These are phyloP conservation scores for Alternaria novae-zelandiae DNA, from an alignment of 2,329 filamentous ascomycete genomes.

Conservation along the genomic window DNA sequence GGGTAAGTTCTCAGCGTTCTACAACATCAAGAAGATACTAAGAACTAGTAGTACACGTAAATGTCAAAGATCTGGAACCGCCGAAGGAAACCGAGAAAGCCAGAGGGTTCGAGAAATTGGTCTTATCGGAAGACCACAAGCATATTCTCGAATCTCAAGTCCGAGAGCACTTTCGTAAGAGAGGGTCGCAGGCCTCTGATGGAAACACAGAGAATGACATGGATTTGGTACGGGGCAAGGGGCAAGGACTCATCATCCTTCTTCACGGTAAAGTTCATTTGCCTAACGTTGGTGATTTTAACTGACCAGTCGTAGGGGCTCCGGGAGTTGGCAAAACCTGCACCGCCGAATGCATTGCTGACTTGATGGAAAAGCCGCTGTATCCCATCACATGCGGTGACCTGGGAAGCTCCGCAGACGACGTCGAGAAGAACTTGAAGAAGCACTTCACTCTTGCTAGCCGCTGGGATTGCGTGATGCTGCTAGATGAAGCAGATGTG, in stretches of 20 bases:
- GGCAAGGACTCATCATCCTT: background rate
- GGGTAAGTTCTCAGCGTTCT: too few species aligned
- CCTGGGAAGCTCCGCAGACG: slow-evolving; percentile 1
- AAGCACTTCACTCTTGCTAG: background rate
- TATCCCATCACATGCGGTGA: slow-evolving; percentile 31
- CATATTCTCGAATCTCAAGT: background rate
- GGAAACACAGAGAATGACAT: background rate
- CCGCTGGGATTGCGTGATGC: slow-evolving; percentile 60
- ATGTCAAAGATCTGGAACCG: background rate
- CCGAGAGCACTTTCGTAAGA: background rate
- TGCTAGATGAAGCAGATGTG: slow-evolving; percentile 10
- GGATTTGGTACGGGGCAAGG: background rate
- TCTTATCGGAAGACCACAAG: background rate
- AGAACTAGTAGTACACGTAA: background rate
- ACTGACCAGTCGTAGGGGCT: background rate
- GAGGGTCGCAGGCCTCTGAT: background rate
- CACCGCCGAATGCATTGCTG: slow-evolving; percentile 10
- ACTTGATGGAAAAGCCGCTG: slow-evolving; percentile 8
- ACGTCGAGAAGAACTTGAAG: slow-evolving; percentile 6
- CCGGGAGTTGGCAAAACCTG: background rate
- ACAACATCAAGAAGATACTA: too few species aligned
- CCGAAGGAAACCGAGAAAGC: background rate
- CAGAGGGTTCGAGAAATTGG: background rate
- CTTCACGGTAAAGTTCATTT: background rate
- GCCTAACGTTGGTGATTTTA: too few species aligned